Percentiles rank a stretch among this genome's conserved stretches.
Conservation (phyloP, 805 yeast genomes). For the Saccharomycopsis malanga region DNA sequence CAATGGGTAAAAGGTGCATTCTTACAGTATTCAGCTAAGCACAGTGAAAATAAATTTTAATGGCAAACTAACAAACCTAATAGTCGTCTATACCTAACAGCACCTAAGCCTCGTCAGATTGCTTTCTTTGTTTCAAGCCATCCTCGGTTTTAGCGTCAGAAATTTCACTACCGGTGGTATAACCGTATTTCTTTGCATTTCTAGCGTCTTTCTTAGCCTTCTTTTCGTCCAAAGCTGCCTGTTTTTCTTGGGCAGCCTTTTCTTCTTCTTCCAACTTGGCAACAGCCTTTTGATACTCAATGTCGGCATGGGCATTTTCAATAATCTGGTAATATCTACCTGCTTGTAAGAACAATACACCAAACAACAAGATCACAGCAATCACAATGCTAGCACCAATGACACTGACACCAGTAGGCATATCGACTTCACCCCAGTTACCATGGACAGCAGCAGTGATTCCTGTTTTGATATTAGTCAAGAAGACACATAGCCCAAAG, state of each 20-base stretch:
- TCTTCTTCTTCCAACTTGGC: constrained; percentile 12
- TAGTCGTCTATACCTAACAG: no score
- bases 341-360: constrained; percentile 77
- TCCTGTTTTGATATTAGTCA: constrained; percentile 83
- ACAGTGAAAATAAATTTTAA: no score
- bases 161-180: constrained; percentile 3
- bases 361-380: constrained; percentile 61
- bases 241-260: constrained; percentile 12
- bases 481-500: constrained; percentile 66
- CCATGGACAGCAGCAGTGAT: constrained; percentile 59
- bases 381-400: constrained; percentile 85
- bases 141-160: no score
- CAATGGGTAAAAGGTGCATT: no score
- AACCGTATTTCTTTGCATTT: constrained; percentile 21
- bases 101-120: no score
- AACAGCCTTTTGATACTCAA: constrained; percentile 5
- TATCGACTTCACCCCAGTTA: constrained; percentile 91
- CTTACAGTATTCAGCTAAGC: no score
- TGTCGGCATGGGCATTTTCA: constrained; percentile 14
- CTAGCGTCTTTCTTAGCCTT: constrained; percentile 15
- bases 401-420: constrained; percentile 79
- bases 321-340: constrained; percentile 65
- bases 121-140: no score
- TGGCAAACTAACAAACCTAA: no score
- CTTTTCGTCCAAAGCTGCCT: constrained; percentile 9